These are phyloP conservation scores for Scedosporium minutisporum DNA, from an alignment of 2,329 filamentous ascomycete genomes.

Conservation along the genomic window DNA sequence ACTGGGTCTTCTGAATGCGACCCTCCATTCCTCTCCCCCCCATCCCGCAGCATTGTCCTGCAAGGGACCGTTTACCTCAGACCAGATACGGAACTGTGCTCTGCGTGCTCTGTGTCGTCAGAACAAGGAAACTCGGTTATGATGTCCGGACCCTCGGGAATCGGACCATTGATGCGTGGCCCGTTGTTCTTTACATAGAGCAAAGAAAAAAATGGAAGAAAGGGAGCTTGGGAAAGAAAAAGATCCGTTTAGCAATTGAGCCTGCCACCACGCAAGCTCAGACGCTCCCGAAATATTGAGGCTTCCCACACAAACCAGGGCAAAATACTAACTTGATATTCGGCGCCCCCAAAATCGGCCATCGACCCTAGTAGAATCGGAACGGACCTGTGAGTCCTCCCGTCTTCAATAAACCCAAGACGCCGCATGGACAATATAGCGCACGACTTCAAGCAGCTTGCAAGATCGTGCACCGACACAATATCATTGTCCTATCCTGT, in stretches of 20 bases:
- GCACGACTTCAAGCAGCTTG: too few relatives aligned
- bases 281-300: too few relatives aligned
- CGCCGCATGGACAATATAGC: too few relatives aligned
- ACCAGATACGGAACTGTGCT: conserved; percentile 4
- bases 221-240: background rate
- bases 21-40: background rate
- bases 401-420: too few relatives aligned
- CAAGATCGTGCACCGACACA: background rate
- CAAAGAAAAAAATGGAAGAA: background rate
- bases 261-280: too few relatives aligned
- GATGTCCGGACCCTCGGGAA: conserved; percentile 1
- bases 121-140: background rate
- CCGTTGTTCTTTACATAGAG: background rate
- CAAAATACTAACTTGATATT: too few relatives aligned
- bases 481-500: background rate
- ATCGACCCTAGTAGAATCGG: too few relatives aligned
- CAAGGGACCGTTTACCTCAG: conserved; percentile 1
- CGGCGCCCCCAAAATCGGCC: too few relatives aligned
- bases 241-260: too few relatives aligned
- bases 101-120: background rate
- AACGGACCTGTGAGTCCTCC: too few relatives aligned
- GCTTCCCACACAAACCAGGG: too few relatives aligned
- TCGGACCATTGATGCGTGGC: background rate
- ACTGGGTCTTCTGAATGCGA: background rate
- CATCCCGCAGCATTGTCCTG: background rate